Evolutionary conservation across 192 early-diverging fungal genomes (phyloP).

Genomic region (Phycomyces blakesleeanus): DNA sequence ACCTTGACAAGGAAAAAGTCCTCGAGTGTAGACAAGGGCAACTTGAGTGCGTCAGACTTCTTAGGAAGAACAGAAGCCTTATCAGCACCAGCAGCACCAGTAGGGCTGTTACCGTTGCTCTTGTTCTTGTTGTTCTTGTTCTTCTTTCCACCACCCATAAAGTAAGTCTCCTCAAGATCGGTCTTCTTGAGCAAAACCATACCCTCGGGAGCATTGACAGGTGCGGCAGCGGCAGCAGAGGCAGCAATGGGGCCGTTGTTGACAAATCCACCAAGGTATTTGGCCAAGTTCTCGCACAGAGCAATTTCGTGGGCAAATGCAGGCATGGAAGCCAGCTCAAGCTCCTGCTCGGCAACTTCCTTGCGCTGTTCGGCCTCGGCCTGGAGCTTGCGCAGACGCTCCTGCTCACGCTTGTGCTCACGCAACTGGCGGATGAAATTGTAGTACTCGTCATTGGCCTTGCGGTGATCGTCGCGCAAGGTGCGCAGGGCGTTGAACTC

Average conservation of each 20-base stretch:
- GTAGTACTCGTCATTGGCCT: constrained; percentile 70
- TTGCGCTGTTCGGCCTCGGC: constrained; percentile 66
- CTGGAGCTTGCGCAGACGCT: constrained; percentile 62
- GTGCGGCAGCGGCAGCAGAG: constrained; percentile 27
- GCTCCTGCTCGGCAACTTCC: constrained; percentile 68
- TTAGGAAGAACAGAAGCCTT: constrained; percentile 47
- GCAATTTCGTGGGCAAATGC: constrained; percentile 85
- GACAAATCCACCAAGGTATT: constrained; percentile 57
- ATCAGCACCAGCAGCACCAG: too few relatives aligned
- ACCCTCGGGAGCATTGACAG: constrained; percentile 68
- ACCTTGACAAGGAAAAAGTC: constrained; percentile 78
- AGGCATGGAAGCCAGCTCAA: constrained; percentile 82
- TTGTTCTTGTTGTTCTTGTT: constrained; percentile 66
- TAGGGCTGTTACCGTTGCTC: constrained; percentile 50
- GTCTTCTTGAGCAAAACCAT: constrained; percentile 74
- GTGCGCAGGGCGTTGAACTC: constrained; percentile 63
- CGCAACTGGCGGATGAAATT: constrained; percentile 67
- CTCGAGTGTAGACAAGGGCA: constrained; percentile 76
- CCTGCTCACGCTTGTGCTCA: constrained; percentile 60
- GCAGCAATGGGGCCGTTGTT: constrained; percentile 17
- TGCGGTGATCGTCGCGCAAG: constrained; percentile 67
- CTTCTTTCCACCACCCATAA: constrained; percentile 61
- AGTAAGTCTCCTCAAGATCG: constrained; percentile 75
- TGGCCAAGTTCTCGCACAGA: constrained; percentile 76
- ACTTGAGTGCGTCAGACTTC: constrained; percentile 47